Base-by-base conservation (phyloP, 1,139 yeast genomes). In the Nakaseomyces kungkrabaensis region DNA sequence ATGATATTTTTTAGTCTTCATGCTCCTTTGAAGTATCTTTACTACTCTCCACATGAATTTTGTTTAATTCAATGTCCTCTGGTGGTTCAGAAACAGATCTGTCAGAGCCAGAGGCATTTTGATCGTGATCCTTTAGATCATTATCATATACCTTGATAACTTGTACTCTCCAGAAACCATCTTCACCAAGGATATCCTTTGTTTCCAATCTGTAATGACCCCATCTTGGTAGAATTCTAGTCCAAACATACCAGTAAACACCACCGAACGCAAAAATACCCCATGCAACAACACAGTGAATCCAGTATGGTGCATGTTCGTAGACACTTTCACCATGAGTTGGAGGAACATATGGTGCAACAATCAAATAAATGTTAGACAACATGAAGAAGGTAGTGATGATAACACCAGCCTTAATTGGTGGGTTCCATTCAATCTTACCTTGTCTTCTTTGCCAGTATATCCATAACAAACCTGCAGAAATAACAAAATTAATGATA, bases 281-380 rank as follows among this genome's bases (percentile, higher is more conserved):
- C 82, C 89, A 78, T 9, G 94, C 83, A 25, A 85, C 88, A 47
- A 85, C 95, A 61, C 90, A 82, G 66, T 85, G 95, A 51, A 83
- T 75, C 75, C 80, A 87, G 71, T 85, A 87, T 40, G 94, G 95
- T 59, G 85, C 70, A 50, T 65, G 60, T 45, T 78, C 69, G 73
- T 85, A 86, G 51, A 83, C 89, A 46, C 74, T 72, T 68, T 83
- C 85, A 36, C 83, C 85, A 40, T 63, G 71, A 36, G 74, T 63
- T 48, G 95, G 95, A 41, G 94, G 90, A 55, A 87, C 75, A 65
- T 84, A 86, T 49, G 96, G 96, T 44, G 95, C 92, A 52, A 78
- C 77, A 51, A 85, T 76, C 62, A 87, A 72, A 63, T 85, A 87
- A 29, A 83, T 60, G 22, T 89, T 84, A 7, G 89, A 75, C 50